Percentiles rank a stretch among this genome's conserved stretches.
phyloP scores from a whole-genome alignment of 352 stramenopile genomes.

The Phytopythium boreale region DNA sequence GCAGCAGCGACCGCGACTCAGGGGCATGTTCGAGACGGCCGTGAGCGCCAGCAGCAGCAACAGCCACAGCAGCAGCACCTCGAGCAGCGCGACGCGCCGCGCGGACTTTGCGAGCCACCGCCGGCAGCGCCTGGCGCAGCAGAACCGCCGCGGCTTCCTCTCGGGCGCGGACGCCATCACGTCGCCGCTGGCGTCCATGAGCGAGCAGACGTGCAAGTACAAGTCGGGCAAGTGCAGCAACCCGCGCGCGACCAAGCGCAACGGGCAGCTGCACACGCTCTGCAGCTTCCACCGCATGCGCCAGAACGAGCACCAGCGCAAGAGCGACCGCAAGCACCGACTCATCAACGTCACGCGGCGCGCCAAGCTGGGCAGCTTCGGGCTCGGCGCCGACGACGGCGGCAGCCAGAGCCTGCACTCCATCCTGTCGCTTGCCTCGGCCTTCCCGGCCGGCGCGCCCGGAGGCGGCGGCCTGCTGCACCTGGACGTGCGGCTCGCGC shows the following conservation, averaged over 20 bases:
- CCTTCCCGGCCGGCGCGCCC: conserved; percentile 24
- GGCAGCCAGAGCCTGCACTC: conserved; percentile 27
- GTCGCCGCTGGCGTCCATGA: conserved; percentile 37
- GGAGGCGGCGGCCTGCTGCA: conserved; percentile 23
- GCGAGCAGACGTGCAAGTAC: conserved; percentile 76
- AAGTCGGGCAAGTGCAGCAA: conserved; percentile 86
- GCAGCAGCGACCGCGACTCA: background rate
- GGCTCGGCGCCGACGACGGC: conserved; percentile 25
- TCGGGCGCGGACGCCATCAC: conserved; percentile 30
- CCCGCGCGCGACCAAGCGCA: conserved; percentile 79
- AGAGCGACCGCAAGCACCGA: conserved; percentile 86
- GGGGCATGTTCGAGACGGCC: background rate
- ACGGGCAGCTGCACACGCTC: conserved; percentile 80
- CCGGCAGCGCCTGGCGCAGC: conserved; percentile 4
- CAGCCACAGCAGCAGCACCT: background rate
- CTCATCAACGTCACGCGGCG: conserved; percentile 72
- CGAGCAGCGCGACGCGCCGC: background rate
- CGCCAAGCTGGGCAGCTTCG: conserved; percentile 69
- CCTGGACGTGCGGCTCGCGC: conserved; percentile 13
- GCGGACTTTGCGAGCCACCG: background rate
- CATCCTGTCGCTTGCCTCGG: conserved; percentile 37
- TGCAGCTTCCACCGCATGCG: conserved; percentile 83
- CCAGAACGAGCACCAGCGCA: conserved; percentile 85
- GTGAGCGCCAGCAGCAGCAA: background rate
- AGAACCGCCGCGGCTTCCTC: conserved; percentile 12